Base-by-base conservation (phyloP, 306 rosid species). In the Nissolia schottii region DNA sequence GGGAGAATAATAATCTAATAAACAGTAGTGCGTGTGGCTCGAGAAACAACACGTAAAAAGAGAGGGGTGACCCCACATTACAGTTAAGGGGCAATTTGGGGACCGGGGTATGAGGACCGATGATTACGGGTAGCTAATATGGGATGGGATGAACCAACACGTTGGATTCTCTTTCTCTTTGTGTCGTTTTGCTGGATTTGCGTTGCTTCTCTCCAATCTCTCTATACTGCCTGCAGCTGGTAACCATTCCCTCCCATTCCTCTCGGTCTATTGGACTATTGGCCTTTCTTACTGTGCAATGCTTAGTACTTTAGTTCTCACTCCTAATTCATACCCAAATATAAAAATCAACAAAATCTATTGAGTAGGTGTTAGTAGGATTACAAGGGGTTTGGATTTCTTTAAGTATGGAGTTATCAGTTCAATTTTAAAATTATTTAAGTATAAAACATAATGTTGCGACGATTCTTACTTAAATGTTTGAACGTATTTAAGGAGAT, bases 1-100 rank as follows among this genome's bases (percentile, higher is more conserved):
- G 1, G 38, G 9, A 32, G 38, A 7, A 32, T 32, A 32, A n/a
- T n/a, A n/a, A n/a, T n/a, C n/a, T n/a, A n/a, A n/a, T 32, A 13
- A 24, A 54, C 3, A 11, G 61, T 28, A 64, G 72, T 74, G 31
- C 80, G 80, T 64, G 96, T 85, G 90, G 93, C 89, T 90, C 85
- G 87, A 86, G 88, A 82, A 70, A 67, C 0, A 56, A 37, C n/a
- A n/a, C n/a, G n/a, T n/a, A 38, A 0, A 74, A 12, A 14, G 19
- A 11, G n/a, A 48, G 29, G 5, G 50, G 3, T 43, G 71, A 66
- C 79, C 85, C 86, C 85, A 64, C 82, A 55, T 67, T 3, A 62
- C 70, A 56, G 83, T 74, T 75, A 60, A 78, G 77, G 77, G 67
- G 15, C 51, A 68, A 77, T 45, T 46, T n/a, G n/a, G 77, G 65